Conservation (phyloP, 208 protist species). For the Balamuthia mandrillaris region DNA sequence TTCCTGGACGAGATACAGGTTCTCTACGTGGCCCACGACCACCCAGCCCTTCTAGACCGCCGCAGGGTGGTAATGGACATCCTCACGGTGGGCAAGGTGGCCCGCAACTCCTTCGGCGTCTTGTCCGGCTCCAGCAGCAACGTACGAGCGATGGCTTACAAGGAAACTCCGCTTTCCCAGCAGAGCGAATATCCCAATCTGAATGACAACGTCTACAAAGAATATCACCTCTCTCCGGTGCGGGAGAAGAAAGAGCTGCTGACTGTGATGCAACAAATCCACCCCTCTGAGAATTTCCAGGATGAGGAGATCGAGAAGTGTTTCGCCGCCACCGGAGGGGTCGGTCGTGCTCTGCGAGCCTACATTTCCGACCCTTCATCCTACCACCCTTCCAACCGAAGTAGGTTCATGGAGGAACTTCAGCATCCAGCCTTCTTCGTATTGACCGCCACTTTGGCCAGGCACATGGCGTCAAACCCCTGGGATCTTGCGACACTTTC, state of each 20-base stretch:
- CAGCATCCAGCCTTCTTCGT: not conserved
- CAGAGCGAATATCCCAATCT: not conserved
- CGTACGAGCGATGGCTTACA: not conserved
- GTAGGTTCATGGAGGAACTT: not conserved
- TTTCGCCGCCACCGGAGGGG: not conserved
- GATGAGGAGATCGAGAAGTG: not conserved
- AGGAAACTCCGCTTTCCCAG: not conserved
- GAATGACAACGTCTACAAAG: not conserved
- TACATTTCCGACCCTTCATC: not conserved
- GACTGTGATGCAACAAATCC: not conserved
- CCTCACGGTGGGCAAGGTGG: not conserved
- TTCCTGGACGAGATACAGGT: slow-evolving; percentile 8
- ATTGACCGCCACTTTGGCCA: not conserved
- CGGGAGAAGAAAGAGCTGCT: not conserved
- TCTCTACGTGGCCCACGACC: not conserved
- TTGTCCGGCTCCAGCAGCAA: not conserved
- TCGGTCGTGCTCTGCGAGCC: not conserved
- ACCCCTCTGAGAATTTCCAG: too few species aligned
- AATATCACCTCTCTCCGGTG: not conserved
- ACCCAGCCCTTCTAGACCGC: not conserved
- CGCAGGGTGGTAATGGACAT: not conserved
- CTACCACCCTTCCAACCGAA: not conserved
- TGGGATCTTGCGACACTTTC: too few species aligned
- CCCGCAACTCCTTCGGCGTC: not conserved
- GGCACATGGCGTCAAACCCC: too few species aligned